Conservation (phyloP, 345 rosid species). For the Noccaea caerulescens region DNA sequence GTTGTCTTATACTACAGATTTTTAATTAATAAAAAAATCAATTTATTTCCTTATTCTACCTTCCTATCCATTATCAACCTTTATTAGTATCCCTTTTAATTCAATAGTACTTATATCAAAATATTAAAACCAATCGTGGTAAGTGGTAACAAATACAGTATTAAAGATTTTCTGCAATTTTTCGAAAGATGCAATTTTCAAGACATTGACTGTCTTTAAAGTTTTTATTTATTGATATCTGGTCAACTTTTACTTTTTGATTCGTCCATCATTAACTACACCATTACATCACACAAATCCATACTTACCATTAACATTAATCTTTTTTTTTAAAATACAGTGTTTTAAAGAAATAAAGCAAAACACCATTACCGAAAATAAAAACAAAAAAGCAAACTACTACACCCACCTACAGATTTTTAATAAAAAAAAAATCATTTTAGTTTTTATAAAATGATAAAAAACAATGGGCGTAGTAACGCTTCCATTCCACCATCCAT, state of each 20-base stretch:
- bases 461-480: conserved; percentile 39
- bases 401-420: conserved; percentile 27
- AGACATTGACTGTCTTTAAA: not conserved
- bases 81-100: no score
- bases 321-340: not conserved
- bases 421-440: not conserved
- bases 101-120: no score
- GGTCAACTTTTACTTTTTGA: conserved; percentile 19
- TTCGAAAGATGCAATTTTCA: not conserved
- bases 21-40: no score
- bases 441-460: conserved; percentile 1
- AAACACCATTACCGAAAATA: not conserved
- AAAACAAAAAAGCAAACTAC: conserved; percentile 8
- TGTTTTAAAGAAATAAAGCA: not conserved
- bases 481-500: conserved; percentile 39
- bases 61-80: no score
- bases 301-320: not conserved
- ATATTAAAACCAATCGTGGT: no score
- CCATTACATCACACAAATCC: conserved; percentile 6
- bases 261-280: conserved; percentile 4
- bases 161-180: not conserved
- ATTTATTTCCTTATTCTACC: no score
- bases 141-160: not conserved
- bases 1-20: no score
- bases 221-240: not conserved